Percentiles rank a stretch among this genome's conserved stretches.
Conservation (phyloP, 176 grass and related monocot genomes). For the Areca catechu region DNA sequence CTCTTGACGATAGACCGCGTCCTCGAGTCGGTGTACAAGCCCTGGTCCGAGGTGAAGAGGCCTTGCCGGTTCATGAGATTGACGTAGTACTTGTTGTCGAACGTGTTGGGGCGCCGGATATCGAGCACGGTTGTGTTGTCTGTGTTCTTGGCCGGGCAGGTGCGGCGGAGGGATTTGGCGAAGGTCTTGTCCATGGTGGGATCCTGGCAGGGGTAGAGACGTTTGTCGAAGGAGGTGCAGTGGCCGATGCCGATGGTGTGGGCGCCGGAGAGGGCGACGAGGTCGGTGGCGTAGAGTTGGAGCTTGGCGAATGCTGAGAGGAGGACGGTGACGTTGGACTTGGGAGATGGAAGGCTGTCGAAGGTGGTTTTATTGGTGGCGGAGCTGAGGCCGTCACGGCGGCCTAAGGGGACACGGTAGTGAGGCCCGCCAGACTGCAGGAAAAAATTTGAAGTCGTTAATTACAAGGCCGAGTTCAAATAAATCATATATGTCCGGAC, state of each 20-base stretch:
- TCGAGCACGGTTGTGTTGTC: conserved; percentile 3
- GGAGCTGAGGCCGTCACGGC: conserved; percentile 32
- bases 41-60: conserved; percentile 42
- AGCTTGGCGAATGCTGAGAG: conserved; percentile 25
- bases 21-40: conserved; percentile 15
- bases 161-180: conserved; percentile 20
- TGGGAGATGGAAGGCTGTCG: conserved; percentile 9
- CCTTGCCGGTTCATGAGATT: conserved; percentile 27
- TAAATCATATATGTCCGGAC: too few relatives aligned
- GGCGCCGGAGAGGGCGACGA: conserved; percentile 14
- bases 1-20: conserved; percentile 19
- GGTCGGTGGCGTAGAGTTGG: conserved; percentile 22
- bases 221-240: conserved; percentile 6
- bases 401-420: conserved; percentile 36
- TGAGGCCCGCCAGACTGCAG: conserved; percentile 25
- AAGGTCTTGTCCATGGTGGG: conserved; percentile 11
- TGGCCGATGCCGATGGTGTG: conserved; percentile 10
- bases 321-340: conserved; percentile 11
- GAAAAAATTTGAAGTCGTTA: too few relatives aligned
- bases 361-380: conserved; percentile 13
- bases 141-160: conserved; percentile 24
- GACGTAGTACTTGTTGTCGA: conserved; percentile 41
- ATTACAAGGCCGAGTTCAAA: too few relatives aligned
- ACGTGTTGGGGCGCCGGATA: conserved; percentile 1
- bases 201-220: conserved; percentile 15